Conservation (phyloP, 305 asterid species). For the Rubia peregrina region DNA sequence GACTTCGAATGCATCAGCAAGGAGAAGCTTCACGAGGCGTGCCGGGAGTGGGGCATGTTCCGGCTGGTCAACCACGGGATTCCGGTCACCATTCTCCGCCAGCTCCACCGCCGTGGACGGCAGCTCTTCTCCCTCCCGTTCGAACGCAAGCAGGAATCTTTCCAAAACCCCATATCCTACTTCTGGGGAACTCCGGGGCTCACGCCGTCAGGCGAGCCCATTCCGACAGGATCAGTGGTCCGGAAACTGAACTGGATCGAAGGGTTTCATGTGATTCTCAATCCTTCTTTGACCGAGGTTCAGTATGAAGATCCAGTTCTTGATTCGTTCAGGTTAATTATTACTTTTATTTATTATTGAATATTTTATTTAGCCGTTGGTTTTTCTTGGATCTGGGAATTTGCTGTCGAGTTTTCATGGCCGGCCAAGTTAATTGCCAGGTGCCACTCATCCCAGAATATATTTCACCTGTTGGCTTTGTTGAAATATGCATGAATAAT, state of each 20-base stretch:
- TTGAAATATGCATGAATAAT: neutral
- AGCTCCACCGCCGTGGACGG: constrained; percentile 38
- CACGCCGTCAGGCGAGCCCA: constrained; percentile 24
- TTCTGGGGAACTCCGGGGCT: constrained; percentile 86
- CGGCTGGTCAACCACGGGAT: constrained; percentile 73
- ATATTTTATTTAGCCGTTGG: neutral
- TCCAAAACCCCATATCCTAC: constrained; percentile 39
- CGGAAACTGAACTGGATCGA: constrained; percentile 57
- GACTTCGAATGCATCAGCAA: constrained; percentile 34
- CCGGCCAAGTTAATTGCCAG: neutral
- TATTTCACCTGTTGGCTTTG: neutral
- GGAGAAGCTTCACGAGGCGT: constrained; percentile 30
- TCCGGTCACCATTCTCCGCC: constrained; percentile 32
- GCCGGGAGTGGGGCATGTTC: constrained; percentile 79
- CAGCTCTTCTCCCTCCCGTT: constrained; percentile 36
- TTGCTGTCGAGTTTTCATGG: neutral
- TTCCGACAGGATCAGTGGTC: constrained; percentile 20
- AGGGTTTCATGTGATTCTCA: constrained; percentile 50
- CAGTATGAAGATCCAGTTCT: constrained; percentile 35
- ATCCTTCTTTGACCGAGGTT: constrained; percentile 21
- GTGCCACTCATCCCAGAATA: constrained; percentile 4
- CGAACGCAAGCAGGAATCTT: constrained; percentile 39
- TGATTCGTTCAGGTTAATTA: constrained; percentile 53
- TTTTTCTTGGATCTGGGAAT: neutral
- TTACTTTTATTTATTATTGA: neutral